Evolutionary conservation across 2,329 filamentous ascomycete genomes (phyloP).

Genomic region (Beauveria rudraprayagi): DNA sequence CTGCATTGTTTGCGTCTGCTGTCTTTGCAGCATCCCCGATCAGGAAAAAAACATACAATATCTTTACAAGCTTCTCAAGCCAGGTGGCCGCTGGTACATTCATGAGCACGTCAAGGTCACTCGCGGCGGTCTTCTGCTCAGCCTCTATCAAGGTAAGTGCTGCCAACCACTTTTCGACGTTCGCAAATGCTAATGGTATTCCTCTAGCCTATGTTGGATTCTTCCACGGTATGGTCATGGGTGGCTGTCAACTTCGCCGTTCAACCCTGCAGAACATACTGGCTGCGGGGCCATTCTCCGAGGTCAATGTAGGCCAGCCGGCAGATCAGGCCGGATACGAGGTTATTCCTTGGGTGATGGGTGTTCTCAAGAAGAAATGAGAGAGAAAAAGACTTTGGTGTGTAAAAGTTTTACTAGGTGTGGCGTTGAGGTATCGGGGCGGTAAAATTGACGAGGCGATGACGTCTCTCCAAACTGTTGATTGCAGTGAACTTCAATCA

Average conservation of each 20-base stretch:
- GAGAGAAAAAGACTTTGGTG: not conserved
- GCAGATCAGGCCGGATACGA: conserved; percentile 33
- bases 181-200: not conserved
- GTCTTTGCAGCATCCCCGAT: conserved; percentile 56
- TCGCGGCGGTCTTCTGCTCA: conserved; percentile 31
- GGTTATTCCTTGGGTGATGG: conserved; percentile 41
- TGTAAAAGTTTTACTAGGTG: not conserved
- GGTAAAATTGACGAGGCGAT: not conserved
- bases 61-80: conserved; percentile 50
- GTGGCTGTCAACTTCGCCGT: conserved; percentile 43
- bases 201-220: conserved; percentile 39
- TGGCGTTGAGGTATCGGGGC: not conserved
- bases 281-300: conserved; percentile 42
- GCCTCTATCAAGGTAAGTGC: conserved; percentile 43
- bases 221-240: conserved; percentile 43
- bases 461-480: not conserved
- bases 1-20: conserved; percentile 53
- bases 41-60: conserved; percentile 46
- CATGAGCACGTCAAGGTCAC: conserved; percentile 50
- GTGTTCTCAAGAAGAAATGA: conserved; percentile 42
- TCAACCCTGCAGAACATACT: conserved; percentile 39
- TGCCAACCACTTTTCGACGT: not conserved
- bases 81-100: conserved; percentile 54
- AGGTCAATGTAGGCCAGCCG: conserved; percentile 38
- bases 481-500: not conserved